Percentiles rank a stretch among this genome's conserved stretches.
These are phyloP conservation scores for Talaromyces piceae DNA, from an alignment of 2,329 filamentous ascomycete genomes.

Conservation along the genomic window DNA sequence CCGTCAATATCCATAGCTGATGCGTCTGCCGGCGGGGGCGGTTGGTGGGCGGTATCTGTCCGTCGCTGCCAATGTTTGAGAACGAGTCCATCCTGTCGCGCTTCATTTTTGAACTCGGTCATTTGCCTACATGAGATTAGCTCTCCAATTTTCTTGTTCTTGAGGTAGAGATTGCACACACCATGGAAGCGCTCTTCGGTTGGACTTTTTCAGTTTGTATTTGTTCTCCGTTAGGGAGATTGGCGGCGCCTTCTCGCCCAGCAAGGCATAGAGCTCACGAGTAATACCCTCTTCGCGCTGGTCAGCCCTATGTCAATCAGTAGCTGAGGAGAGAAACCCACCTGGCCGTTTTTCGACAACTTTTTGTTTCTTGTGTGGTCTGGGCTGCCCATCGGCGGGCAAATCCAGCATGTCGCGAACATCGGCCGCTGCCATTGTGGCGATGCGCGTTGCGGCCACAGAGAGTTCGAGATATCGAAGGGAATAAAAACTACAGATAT, in stretches of 20 bases:
- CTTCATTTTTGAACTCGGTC: conserved; percentile 67
- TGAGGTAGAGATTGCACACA: conserved; percentile 47
- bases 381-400: conserved; percentile 51
- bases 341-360: conserved; percentile 51
- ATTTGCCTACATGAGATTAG: conserved; percentile 55
- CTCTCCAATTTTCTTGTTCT: conserved; percentile 38
- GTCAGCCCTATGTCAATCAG: conserved; percentile 11
- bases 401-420: conserved; percentile 84
- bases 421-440: conserved; percentile 65
- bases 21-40: conserved; percentile 27
- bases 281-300: conserved; percentile 39
- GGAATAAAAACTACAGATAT: not conserved
- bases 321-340: conserved; percentile 19
- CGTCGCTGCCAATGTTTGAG: conserved; percentile 76
- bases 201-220: conserved; percentile 46
- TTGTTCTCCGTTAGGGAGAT: conserved; percentile 47
- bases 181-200: conserved; percentile 38
- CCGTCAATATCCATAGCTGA: conserved; percentile 30
- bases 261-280: conserved; percentile 44
- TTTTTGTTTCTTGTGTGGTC: conserved; percentile 70
- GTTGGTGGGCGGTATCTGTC: conserved; percentile 37
- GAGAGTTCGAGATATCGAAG: not conserved
- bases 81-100: conserved; percentile 62
- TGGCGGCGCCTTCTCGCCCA: conserved; percentile 46
- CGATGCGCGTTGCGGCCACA: conserved; percentile 10